Evolutionary conservation across 257 asterid species (phyloP), one percentile per base, ranked within the genome.

Genomic region (Plectranthus barbatus): DNA sequence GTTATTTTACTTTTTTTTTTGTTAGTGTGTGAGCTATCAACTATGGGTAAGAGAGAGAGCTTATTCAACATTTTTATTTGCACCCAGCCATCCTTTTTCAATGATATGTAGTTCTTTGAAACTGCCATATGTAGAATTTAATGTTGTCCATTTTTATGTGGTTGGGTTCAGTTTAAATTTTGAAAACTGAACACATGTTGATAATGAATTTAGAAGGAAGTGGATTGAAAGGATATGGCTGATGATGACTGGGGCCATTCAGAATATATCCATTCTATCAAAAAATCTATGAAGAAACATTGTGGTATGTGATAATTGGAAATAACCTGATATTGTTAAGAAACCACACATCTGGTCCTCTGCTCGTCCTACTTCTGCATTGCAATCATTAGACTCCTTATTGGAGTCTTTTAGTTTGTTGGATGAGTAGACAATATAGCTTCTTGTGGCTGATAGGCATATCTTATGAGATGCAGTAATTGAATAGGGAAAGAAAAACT

Each of bases 1-100:
- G 80, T 6, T 42, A 40, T 49, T 56, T 49, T 53, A 23, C 46
- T 56, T 23, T 53, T 34, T 26, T n/a, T 52, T 41, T 31, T 62
- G 57, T 47, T 54, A 26, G 63, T 23, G 29, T 47, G 24, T 17
- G 50, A 44, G 51, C 59, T 55, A 26, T 62, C 17, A 58, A 21
- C 49, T 37, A 53, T 66, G 49, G 65, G 23, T 26, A 12, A 6
- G 64, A 53, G 52, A 48, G 24, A 24, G 54, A 60, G 40, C 47
- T 42, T 64, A 51, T 51, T 45, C 15, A 19, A 37, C n/a, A n/a
- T n/a, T n/a, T n/a, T n/a, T n/a, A n/a, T n/a, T n/a, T n/a, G n/a
- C n/a, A n/a, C n/a, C 67, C 7, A 20, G 20, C 33, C 48, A 57
- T 42, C 14, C 26, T 5, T 26, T 71, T 44, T 66, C 54, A 24